A percentile compares a stretch with the other conserved stretches of the same genome.
Evolutionary conservation across 139 green algal genomes (phyloP).

Genomic region (Chloropicon primus): DNA sequence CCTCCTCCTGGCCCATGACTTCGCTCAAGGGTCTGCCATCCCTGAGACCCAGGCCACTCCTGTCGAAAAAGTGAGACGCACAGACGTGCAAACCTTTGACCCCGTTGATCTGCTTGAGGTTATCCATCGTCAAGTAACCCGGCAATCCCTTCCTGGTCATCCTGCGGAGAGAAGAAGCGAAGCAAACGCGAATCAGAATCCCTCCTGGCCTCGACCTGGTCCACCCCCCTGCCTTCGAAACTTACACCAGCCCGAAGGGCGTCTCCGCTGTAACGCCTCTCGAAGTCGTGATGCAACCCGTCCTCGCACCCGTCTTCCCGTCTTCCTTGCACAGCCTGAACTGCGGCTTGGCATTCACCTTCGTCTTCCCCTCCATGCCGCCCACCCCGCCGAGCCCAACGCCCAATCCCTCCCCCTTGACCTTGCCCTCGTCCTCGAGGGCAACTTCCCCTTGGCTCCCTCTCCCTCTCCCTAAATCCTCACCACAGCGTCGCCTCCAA

Average conservation of each 20-base stretch:
- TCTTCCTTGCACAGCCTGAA: neutral
- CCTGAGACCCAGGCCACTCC: neutral
- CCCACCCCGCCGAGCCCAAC: no score
- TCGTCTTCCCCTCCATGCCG: no score
- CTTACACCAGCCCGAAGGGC: neutral
- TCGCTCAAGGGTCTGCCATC: neutral
- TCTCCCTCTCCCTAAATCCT: no score
- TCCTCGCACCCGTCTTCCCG: neutral
- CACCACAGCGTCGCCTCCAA: no score
- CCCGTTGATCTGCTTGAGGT: neutral
- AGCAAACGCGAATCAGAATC: no score
- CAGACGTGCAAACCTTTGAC: neutral
- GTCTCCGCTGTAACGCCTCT: neutral
- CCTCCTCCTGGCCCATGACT: neutral
- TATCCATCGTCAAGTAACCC: neutral
- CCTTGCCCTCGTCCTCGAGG: no score
- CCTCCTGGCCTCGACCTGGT: no score
- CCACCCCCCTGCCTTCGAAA: no score
- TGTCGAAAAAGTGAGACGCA: neutral
- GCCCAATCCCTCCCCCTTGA: no score
- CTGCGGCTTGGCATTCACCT: no score
- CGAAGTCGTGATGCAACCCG: neutral
- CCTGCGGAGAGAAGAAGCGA: no score
- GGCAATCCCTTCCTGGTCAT: neutral
- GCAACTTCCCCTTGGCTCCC: no score